These are phyloP conservation scores for Diplodia corticola DNA, from an alignment of 2,329 filamentous ascomycete genomes.

Conservation along the genomic window DNA sequence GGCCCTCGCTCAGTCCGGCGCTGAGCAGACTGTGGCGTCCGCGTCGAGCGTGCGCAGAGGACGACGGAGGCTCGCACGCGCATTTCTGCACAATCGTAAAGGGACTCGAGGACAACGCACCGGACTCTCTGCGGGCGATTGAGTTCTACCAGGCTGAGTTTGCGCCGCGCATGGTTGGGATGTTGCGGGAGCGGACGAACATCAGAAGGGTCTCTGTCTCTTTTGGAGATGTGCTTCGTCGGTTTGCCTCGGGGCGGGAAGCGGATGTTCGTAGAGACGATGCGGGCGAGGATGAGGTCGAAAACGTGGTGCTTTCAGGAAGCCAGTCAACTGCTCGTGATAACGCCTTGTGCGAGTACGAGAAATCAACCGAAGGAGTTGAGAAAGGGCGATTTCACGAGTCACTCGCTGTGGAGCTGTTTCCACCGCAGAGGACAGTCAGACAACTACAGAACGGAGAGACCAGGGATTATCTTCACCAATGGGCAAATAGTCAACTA, in stretches of 20 bases:
- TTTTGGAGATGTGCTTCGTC: background rate
- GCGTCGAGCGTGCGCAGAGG: background rate
- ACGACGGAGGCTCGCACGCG: conserved; percentile 13
- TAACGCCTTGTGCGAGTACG: background rate
- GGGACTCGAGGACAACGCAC: background rate
- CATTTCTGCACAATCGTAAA: conserved; percentile 9
- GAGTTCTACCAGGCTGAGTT: conserved; percentile 17
- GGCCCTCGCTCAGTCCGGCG: background rate
- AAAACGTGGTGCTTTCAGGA: conserved; percentile 27
- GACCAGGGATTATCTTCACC: background rate
- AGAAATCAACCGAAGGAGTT: background rate
- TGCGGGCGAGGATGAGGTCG: background rate
- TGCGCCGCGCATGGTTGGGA: background rate
- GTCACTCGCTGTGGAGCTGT: background rate
- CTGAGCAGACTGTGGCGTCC: conserved; percentile 5
- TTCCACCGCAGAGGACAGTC: background rate
- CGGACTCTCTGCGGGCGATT: background rate
- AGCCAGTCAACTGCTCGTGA: conserved; percentile 33
- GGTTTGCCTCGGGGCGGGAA: conserved; percentile 24
- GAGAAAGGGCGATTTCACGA: background rate
- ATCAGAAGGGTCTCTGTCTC: conserved; percentile 9
- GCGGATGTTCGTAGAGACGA: background rate
- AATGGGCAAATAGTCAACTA: background rate
- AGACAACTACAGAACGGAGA: background rate
- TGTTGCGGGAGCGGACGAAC: background rate